phyloP scores from a whole-genome alignment of 257 asterid genomes.

The Echites panduratus region DNA sequence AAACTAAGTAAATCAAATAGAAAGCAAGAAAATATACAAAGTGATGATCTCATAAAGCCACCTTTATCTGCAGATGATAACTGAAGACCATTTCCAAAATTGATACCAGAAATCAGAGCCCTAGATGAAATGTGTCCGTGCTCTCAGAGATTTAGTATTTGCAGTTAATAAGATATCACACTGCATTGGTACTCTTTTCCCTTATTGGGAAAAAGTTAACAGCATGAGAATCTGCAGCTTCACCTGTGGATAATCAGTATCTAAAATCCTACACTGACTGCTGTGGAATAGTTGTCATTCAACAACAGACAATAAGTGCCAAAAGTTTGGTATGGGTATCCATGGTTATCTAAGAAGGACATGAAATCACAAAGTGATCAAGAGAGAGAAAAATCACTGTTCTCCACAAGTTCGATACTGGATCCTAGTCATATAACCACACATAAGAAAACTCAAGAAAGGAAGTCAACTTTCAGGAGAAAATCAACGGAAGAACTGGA shows the following conservation, averaged over 20 bases:
- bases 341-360: not conserved
- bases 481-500: not conserved
- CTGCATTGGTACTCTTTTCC: not conserved
- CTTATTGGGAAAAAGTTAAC: not conserved
- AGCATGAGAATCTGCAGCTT: not conserved
- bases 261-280: not conserved
- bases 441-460: too few species aligned
- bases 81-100: not conserved
- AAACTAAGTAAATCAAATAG: not conserved
- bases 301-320: not conserved
- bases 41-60: not conserved
- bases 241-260: not conserved
- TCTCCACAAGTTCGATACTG: too few species aligned
- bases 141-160: not conserved
- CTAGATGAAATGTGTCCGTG: not conserved
- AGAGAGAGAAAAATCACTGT: not conserved
- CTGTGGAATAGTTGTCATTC: not conserved
- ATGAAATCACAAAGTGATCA: not conserved
- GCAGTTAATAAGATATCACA: not conserved
- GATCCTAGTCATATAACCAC: too few species aligned
- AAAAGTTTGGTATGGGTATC: not conserved
- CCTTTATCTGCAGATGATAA: not conserved
- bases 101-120: not conserved
- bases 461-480: not conserved
- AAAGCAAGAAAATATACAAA: not conserved